phyloP scores from a whole-genome alignment of 345 rosid species.

The Linum tenue region DNA sequence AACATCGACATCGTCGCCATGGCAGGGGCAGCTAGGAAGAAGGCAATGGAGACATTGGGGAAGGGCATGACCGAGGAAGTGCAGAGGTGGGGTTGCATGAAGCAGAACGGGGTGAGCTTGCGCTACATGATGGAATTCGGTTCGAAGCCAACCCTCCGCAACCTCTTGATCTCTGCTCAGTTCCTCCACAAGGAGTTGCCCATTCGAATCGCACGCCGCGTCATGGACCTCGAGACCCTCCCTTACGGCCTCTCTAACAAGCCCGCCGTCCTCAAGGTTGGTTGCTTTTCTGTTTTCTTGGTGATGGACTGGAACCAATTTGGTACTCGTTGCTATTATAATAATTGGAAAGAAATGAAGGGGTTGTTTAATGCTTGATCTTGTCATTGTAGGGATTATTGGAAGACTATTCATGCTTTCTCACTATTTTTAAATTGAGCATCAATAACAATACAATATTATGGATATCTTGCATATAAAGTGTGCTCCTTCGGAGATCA shows the following conservation, averaged over 20 bases:
- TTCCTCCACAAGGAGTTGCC: constrained; percentile 87
- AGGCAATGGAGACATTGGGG: constrained; percentile 38
- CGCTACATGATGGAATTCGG: constrained; percentile 97
- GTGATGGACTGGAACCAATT: no score
- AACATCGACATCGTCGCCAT: no score
- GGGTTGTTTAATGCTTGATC: no score
- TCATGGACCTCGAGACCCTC: constrained; percentile 66
- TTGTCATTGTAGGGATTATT: no score
- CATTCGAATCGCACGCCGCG: constrained; percentile 73
- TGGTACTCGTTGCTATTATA: no score
- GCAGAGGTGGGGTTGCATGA: constrained; percentile 79
- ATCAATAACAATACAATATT: no score
- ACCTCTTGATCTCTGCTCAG: constrained; percentile 69
- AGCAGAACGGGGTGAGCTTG: constrained; percentile 81
- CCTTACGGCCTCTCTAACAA: constrained; percentile 76
- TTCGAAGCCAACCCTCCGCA: constrained; percentile 51
- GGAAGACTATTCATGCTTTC: no score
- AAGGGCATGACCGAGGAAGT: constrained; percentile 68
- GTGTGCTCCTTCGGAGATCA: no score
- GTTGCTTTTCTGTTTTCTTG: not conserved
- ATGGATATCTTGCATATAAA: no score
- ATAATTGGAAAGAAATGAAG: no score
- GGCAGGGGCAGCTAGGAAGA: constrained; percentile 24
- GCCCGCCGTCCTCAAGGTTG: constrained; percentile 74
- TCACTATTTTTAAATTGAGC: no score